Percentiles rank a stretch among this genome's conserved stretches.
Evolutionary conservation across 257 asterid species (phyloP).

Genomic region (Solanum phureja): DNA sequence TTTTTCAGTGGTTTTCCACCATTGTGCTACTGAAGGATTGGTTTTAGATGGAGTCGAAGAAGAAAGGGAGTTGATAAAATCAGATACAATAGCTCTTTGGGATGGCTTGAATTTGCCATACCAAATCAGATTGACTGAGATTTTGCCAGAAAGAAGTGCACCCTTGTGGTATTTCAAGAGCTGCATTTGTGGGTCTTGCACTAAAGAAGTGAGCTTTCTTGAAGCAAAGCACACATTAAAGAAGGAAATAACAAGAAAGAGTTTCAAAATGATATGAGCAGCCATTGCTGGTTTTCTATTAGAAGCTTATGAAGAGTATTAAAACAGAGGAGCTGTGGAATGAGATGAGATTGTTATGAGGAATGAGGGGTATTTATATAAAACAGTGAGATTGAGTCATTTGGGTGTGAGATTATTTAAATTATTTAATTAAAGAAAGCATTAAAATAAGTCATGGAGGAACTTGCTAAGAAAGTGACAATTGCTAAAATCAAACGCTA

Average conservation of each 20-base stretch:
- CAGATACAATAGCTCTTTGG: slow-evolving; percentile 4
- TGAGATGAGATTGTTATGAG: not conserved
- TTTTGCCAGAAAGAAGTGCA: slow-evolving; percentile 8
- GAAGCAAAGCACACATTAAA: not conserved
- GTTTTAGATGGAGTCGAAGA: slow-evolving; percentile 1
- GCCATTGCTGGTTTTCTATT: slow-evolving; percentile 6
- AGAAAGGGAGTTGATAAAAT: slow-evolving; percentile 32
- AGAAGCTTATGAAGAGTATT: not conserved
- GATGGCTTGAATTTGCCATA: slow-evolving; percentile 18
- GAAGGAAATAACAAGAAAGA: not conserved
- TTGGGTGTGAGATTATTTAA: not conserved
- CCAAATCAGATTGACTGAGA: slow-evolving; percentile 7
- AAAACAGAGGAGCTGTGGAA: not conserved
- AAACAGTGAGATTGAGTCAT: not conserved
- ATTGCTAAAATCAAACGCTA: not conserved
- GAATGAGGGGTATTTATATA: slow-evolving; percentile 3
- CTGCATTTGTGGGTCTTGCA: slow-evolving; percentile 3
- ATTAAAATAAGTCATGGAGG: not conserved
- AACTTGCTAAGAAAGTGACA: slow-evolving; percentile 12
- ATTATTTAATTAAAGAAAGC: not conserved
- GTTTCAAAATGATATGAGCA: not conserved
- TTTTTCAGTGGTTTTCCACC: slow-evolving; percentile 39
- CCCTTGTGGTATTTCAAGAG: slow-evolving; percentile 23
- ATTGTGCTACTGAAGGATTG: slow-evolving; percentile 25
- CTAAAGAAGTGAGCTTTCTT: not conserved